These are phyloP conservation scores for Phytopythium montanum DNA, from an alignment of 352 stramenopile genomes.

Conservation along the genomic window DNA sequence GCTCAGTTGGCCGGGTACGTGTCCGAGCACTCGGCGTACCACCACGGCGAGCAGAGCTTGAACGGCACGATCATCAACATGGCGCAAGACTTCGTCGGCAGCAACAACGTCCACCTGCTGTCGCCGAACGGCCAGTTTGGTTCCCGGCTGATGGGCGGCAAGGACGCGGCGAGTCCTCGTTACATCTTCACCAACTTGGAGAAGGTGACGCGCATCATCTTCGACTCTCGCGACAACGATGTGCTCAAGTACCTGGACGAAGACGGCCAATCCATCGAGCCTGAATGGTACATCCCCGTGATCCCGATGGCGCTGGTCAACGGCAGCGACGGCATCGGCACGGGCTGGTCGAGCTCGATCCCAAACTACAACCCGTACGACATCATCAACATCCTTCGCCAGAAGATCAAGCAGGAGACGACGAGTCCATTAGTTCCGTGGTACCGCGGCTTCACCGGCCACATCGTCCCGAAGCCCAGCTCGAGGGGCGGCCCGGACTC, in stretches of 20 bases:
- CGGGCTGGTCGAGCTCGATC: slow-evolving; percentile 92
- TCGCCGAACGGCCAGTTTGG: slow-evolving; percentile 97
- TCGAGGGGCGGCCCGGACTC: slow-evolving; percentile 42
- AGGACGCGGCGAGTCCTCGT: slow-evolving; percentile 92
- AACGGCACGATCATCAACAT: slow-evolving; percentile 97
- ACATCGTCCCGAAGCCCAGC: slow-evolving; percentile 78
- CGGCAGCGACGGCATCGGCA: slow-evolving; percentile 96
- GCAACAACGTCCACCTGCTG: slow-evolving; percentile 97
- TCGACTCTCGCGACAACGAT: slow-evolving; percentile 88
- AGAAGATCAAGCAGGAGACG: slow-evolving; percentile 61
- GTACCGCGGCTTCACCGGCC: slow-evolving; percentile 90
- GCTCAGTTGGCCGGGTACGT: slow-evolving; percentile 96
- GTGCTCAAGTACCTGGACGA: slow-evolving; percentile 91
- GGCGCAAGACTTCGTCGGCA: slow-evolving; percentile 98
- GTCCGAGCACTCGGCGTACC: slow-evolving; percentile 98
- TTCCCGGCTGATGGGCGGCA: slow-evolving; percentile 95
- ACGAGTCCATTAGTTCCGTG: slow-evolving; percentile 76
- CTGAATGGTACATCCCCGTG: slow-evolving; percentile 93
- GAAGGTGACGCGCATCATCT: slow-evolving; percentile 77
- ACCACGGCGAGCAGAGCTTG: slow-evolving; percentile 96
- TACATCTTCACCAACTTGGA: slow-evolving; percentile 95
- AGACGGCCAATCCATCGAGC: slow-evolving; percentile 91
- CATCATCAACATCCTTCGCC: slow-evolving; percentile 77
- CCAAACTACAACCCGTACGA: slow-evolving; percentile 92
- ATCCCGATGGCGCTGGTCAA: slow-evolving; percentile 98